These are phyloP conservation scores for Aspergillus latus DNA, from an alignment of 2,329 filamentous ascomycete species.

Conservation along the genomic window DNA sequence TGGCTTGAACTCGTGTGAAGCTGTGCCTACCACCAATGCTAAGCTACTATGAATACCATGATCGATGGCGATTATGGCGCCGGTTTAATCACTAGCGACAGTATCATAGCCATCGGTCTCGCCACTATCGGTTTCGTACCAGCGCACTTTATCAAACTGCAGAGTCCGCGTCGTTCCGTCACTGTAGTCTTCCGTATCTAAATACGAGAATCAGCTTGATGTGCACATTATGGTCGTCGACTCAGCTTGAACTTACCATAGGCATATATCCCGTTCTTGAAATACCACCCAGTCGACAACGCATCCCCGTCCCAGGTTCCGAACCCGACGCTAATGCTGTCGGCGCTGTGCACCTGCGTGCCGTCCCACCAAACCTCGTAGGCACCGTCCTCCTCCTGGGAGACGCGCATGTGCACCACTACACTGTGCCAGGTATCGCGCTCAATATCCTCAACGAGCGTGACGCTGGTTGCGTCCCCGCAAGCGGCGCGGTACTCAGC, in stretches of 20 bases:
- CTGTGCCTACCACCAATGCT: too few species aligned
- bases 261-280: constrained; percentile 5
- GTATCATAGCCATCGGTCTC: background rate
- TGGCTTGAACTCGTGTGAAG: too few species aligned
- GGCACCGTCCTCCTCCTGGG: background rate
- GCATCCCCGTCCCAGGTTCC: constrained; percentile 2
- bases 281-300: background rate
- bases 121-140: background rate
- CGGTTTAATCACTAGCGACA: background rate
- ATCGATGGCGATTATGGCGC: too few species aligned
- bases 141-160: background rate
- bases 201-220: background rate
- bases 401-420: background rate
- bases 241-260: background rate
- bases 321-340: background rate
- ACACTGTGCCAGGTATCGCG: background rate
- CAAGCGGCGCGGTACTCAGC: background rate
- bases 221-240: background rate
- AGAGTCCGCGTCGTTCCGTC: background rate
- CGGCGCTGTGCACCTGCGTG: background rate
- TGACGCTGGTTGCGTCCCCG: background rate
- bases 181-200: background rate
- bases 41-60: too few species aligned
- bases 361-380: constrained; percentile 9
- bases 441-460: background rate